A percentile compares a stretch with the other conserved stretches of the same genome.
These are phyloP conservation scores for Diaporthe helianthi DNA, from an alignment of 2,329 filamentous ascomycete species.

Conservation along the genomic window DNA sequence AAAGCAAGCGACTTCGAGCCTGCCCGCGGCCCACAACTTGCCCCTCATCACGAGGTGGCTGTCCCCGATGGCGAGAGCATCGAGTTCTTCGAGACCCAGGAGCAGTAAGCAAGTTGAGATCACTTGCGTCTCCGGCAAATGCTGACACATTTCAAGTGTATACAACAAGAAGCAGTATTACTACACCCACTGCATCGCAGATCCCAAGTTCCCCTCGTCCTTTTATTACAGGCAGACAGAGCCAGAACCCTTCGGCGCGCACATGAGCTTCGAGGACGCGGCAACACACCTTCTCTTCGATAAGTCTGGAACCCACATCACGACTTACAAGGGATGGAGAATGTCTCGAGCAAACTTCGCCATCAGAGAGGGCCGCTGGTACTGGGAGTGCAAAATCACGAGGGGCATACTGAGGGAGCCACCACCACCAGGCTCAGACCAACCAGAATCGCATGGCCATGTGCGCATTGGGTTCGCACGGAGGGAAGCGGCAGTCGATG, in stretches of 20 bases:
- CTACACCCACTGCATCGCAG: conserved; percentile 89
- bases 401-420: conserved; percentile 68
- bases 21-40: conserved; percentile 63
- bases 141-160: conserved; percentile 50
- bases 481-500: conserved; percentile 81
- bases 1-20: conserved; percentile 68
- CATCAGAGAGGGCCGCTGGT: conserved; percentile 87
- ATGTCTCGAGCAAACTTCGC: conserved; percentile 91
- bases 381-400: conserved; percentile 92
- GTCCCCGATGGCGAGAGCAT: conserved; percentile 57
- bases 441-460: conserved; percentile 60
- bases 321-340: conserved; percentile 90
- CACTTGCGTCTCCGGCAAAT: neutral
- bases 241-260: conserved; percentile 79
- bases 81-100: conserved; percentile 68
- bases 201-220: conserved; percentile 84
- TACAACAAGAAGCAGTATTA: conserved; percentile 78
- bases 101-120: conserved; percentile 59
- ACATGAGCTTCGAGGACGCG: conserved; percentile 92
- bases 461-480: conserved; percentile 89
- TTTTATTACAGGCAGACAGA: conserved; percentile 92
- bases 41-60: conserved; percentile 60
- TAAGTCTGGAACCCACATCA: conserved; percentile 76
- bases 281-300: conserved; percentile 86
- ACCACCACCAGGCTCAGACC: conserved; percentile 50